Base-by-base conservation (phyloP, 495 filamentous ascomycete genomes). In the Daldinia caldariorum region DNA sequence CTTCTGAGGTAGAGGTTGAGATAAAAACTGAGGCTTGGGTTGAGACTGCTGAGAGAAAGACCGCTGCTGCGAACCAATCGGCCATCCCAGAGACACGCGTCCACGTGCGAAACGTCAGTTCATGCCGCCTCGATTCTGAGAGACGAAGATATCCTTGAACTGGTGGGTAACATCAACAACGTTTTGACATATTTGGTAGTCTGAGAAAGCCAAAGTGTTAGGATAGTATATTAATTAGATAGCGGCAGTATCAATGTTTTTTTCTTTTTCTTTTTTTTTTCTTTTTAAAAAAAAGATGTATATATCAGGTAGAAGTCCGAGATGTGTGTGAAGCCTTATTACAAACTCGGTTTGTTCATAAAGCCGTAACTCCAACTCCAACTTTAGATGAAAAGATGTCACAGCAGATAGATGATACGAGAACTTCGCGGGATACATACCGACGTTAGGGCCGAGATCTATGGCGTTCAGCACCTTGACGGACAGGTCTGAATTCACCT, bases 151-250 rank as follows among this genome's bases (percentile, higher is more conserved):
- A 57, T 87, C 81, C 77, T 91, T 94, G 74, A 92, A 88, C 58
- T 89, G 86, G 80, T 97, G 95, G 10, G 92, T 94, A n/a, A 89
- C 88, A 71, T 97, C 91, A 12, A 97, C 94, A 6, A 97, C 89
- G 0, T 90, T 87, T 60, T 94, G 91, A 50, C 90, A 90, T 56
- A 93, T 86, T 67, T 84, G 86, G 78, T 89, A 94, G 82, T 98
- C 94, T 96, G 70, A 10, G 31, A 51, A 51, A 35, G 20, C 34
- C 6, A 10, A 10, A 58, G 22, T 5, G 43, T 47, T 13, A 47
- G 43, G 43, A 22, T 12, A 47, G 12, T 47, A 22, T 0, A 22
- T 47, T 47, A 47, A 12, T 47, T 47, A 47, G 8, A 47, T 0
- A 10, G 20, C 20, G 18, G 12, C 20, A 47, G 16, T 16, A 45